Percentiles rank a stretch among this genome's conserved stretches.
phyloP scores from a whole-genome alignment of 1,139 yeast genomes.

The Sugiyamaella neomexicana region DNA sequence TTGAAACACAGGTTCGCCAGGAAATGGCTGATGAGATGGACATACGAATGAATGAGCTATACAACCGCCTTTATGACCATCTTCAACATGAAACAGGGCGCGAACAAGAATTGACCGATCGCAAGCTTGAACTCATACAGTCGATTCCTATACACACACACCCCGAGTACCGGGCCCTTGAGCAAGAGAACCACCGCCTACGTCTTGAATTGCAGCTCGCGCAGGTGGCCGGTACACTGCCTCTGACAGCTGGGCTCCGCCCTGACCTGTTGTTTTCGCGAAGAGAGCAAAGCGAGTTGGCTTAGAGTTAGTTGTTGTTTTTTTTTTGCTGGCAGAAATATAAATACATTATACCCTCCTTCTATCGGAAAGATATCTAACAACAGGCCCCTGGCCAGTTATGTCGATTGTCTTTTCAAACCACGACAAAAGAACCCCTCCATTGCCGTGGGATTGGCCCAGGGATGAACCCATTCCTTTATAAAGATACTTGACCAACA shows the following conservation, averaged over 20 bases:
- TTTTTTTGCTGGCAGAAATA: too few relatives aligned
- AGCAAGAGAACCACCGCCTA: constrained; percentile 21
- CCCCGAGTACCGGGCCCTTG: constrained; percentile 17
- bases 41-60: constrained; percentile 35
- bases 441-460: constrained; percentile 71
- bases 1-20: constrained; percentile 39
- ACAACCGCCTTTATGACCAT: constrained; percentile 30
- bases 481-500: constrained; percentile 79
- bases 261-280: neutral
- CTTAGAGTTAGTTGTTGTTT: too few relatives aligned
- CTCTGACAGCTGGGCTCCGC: constrained; percentile 10
- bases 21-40: constrained; percentile 42
- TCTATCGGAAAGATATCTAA: constrained; percentile 82
- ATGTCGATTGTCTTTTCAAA: constrained; percentile 83
- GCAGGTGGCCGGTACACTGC: neutral
- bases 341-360: constrained; percentile 55
- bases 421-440: constrained; percentile 86
- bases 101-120: constrained; percentile 30
- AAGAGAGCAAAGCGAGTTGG: neutral
- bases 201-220: constrained; percentile 4
- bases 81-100: constrained; percentile 34
- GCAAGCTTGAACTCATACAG: constrained; percentile 30
- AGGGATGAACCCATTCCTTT: constrained; percentile 76
- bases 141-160: constrained; percentile 18
- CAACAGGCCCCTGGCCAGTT: constrained; percentile 87